Conservation (phyloP, 257 asterid species). For the Solanum pinnatisectum region DNA sequence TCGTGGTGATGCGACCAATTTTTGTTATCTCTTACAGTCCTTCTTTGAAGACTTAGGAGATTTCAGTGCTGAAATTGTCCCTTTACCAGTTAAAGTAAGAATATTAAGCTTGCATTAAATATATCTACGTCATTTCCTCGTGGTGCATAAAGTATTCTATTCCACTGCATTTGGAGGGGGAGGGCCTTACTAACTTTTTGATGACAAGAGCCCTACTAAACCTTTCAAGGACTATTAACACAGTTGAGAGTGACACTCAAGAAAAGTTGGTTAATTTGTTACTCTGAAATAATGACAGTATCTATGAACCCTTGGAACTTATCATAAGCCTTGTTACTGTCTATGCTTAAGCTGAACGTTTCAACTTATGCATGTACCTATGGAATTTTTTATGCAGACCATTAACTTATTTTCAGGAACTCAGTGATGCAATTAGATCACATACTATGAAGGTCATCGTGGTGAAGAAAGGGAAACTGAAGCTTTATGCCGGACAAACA, state of each 20-base stretch:
- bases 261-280: not conserved
- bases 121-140: not conserved
- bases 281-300: not conserved
- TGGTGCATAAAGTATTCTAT: not conserved
- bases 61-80: slow-evolving; percentile 58
- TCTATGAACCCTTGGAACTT: too few relatives aligned
- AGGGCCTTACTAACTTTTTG: not conserved
- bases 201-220: not conserved
- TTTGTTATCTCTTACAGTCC: slow-evolving; percentile 60
- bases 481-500: slow-evolving; percentile 86
- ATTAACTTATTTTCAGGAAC: slow-evolving; percentile 41
- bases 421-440: slow-evolving; percentile 33
- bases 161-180: not conserved
- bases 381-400: not conserved
- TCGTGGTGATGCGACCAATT: slow-evolving; percentile 68
- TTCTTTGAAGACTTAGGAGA: slow-evolving; percentile 59
- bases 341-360: not conserved
- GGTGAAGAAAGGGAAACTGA: slow-evolving; percentile 73
- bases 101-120: not conserved
- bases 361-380: not conserved
- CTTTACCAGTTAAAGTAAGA: slow-evolving; percentile 58
- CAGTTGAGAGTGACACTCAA: not conserved
- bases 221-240: not conserved
- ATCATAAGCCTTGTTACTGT: too few relatives aligned
- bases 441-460: slow-evolving; percentile 36